Percentiles rank a stretch among this genome's conserved stretches.
Conservation (phyloP, 1,284 basidiomycete genomes). For the Apiotrichum sp. region DNA sequence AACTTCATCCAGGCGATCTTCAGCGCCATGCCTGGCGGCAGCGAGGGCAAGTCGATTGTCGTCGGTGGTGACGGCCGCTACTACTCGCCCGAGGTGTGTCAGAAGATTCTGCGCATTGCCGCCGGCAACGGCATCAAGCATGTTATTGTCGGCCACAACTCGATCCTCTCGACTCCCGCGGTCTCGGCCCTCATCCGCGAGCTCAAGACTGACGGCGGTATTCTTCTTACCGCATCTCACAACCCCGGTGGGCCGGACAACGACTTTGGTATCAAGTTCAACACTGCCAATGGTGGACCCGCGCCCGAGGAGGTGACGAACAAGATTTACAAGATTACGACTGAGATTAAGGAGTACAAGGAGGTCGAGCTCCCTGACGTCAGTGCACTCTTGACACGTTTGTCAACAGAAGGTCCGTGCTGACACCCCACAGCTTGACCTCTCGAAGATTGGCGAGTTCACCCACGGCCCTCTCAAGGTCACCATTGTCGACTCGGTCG, state of each 20-base stretch:
- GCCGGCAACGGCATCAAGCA: slow-evolving; percentile 85
- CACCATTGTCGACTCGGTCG: slow-evolving; percentile 88
- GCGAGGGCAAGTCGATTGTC: slow-evolving; percentile 69
- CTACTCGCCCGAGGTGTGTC: slow-evolving; percentile 79
- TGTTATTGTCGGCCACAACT: slow-evolving; percentile 81
- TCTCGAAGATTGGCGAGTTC: slow-evolving; percentile 73
- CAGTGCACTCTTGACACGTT: slow-evolving; percentile 34
- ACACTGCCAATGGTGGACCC: slow-evolving; percentile 92
- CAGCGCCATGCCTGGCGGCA: slow-evolving; percentile 75
- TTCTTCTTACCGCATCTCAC: slow-evolving; percentile 95
- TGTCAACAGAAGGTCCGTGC: not conserved
- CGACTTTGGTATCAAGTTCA: slow-evolving; percentile 99
- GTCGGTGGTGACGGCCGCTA: slow-evolving; percentile 96
- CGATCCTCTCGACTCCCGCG: slow-evolving; percentile 93
- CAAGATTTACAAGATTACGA: slow-evolving; percentile 87
- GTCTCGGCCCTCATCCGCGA: slow-evolving; percentile 92
- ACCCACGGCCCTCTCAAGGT: slow-evolving; percentile 78
- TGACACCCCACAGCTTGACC: slow-evolving; percentile 59
- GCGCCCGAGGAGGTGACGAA: slow-evolving; percentile 92
- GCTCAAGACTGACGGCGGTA: slow-evolving; percentile 94
- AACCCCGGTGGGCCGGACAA: slow-evolving; percentile 96
- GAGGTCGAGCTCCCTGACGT: slow-evolving; percentile 71
- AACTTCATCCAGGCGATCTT: slow-evolving; percentile 97
- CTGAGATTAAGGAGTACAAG: slow-evolving; percentile 79
- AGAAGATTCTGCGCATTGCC: slow-evolving; percentile 84